Conservation (phyloP, 768 basidiomycete genomes). For the Lenzites betulinus region DNA sequence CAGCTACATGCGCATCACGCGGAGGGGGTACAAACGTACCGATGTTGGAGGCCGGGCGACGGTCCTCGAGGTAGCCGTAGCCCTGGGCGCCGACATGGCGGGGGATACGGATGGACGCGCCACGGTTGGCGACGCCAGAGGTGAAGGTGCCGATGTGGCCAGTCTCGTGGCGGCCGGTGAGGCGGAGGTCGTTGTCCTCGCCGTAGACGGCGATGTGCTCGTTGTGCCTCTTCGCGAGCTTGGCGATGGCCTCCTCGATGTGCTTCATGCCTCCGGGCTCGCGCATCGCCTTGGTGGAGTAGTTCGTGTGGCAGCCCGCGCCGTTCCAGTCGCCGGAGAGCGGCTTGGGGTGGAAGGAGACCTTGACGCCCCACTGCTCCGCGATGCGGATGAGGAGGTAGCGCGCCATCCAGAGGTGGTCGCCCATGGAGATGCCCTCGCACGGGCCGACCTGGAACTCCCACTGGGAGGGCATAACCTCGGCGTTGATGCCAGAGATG, state of each 20-base stretch:
- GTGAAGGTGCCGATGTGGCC: slow-evolving; percentile 90
- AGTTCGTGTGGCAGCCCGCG: slow-evolving; percentile 98
- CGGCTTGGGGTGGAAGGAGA: slow-evolving; percentile 99
- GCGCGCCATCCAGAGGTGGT: slow-evolving; percentile 99
- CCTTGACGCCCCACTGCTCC: slow-evolving; percentile 96
- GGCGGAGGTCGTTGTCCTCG: slow-evolving; percentile 94
- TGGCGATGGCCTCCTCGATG: slow-evolving; percentile 93
- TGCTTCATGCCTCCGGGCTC: slow-evolving; percentile 89
- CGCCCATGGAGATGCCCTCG: slow-evolving; percentile 97
- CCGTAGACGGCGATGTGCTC: slow-evolving; percentile 98
- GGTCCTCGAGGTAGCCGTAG: slow-evolving; percentile 94
- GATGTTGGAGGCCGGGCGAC: slow-evolving; percentile 97
- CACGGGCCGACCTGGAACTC: slow-evolving; percentile 99
- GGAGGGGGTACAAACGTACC: slow-evolving; percentile 55
- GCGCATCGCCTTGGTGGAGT: slow-evolving; percentile 92
- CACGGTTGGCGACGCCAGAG: slow-evolving; percentile 96
- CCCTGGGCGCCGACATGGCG: slow-evolving; percentile 91
- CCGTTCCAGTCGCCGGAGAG: slow-evolving; percentile 99
- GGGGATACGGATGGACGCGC: slow-evolving; percentile 95
- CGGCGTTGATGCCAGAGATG: slow-evolving; percentile 99
- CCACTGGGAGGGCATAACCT: slow-evolving; percentile 99
- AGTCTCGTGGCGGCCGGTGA: slow-evolving; percentile 98
- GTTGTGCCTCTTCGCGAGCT: slow-evolving; percentile 85
- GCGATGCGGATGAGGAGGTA: slow-evolving; percentile 95
- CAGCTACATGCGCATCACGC: not conserved